Evolutionary conservation across 441 rosid species (phyloP).

Genomic region (Bocquillonia castaneifolia): DNA sequence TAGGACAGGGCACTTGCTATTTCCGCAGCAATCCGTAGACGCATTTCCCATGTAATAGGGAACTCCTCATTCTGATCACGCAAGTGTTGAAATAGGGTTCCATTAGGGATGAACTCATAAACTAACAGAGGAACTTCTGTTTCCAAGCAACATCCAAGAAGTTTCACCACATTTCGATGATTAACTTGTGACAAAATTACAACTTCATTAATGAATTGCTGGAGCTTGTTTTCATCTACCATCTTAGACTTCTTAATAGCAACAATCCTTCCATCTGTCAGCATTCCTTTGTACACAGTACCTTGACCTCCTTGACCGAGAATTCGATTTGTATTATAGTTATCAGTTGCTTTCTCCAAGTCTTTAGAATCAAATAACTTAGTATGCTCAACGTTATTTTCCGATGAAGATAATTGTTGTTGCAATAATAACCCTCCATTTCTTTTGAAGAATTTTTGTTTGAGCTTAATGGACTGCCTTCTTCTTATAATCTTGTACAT

Average conservation of each 20-base stretch:
- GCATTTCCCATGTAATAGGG: slow-evolving; percentile 17
- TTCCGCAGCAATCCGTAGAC: slow-evolving; percentile 19
- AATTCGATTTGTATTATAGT: slow-evolving; percentile 14
- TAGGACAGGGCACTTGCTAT: slow-evolving; percentile 20
- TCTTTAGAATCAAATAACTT: slow-evolving; percentile 13
- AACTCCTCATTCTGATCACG: slow-evolving; percentile 17
- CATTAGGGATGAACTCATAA: slow-evolving; percentile 24
- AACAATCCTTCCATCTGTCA: slow-evolving; percentile 17
- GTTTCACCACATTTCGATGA: slow-evolving; percentile 20
- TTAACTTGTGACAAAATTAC: slow-evolving; percentile 21
- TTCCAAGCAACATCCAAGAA: slow-evolving; percentile 19
- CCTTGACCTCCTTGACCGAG: slow-evolving; percentile 25
- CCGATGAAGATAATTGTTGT: slow-evolving; percentile 10
- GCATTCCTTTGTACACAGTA: slow-evolving; percentile 23
- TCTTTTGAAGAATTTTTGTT: slow-evolving; percentile 19
- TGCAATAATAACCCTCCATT: slow-evolving; percentile 22
- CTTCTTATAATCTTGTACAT: slow-evolving; percentile 12
- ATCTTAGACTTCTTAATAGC: slow-evolving; percentile 19
- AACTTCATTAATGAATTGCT: slow-evolving; percentile 22
- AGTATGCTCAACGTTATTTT: slow-evolving; percentile 18
- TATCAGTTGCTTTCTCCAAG: slow-evolving; percentile 21
- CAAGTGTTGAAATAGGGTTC: slow-evolving; percentile 15
- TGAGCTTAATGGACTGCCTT: slow-evolving; percentile 9
- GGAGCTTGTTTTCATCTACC: slow-evolving; percentile 18
- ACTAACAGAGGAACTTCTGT: slow-evolving; percentile 22